Evolutionary conservation across 1,284 basidiomycete species (phyloP), one percentile per base, ranked within the genome.

Genomic region (Boletus semigastroideus): DNA sequence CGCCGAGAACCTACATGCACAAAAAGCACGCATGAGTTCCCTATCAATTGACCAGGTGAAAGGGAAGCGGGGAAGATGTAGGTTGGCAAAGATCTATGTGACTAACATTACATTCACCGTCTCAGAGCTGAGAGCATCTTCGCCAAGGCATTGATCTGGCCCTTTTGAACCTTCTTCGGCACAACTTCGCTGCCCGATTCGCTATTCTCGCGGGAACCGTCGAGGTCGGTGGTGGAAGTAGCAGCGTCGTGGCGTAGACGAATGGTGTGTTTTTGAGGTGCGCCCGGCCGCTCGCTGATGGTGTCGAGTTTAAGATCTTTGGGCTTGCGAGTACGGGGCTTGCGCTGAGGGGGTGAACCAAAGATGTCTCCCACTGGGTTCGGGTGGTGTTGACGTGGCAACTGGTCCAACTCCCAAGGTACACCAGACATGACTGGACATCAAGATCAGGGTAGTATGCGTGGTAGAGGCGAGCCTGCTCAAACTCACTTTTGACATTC

Each of bases 51-150:
- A 54, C 41, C 20, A 51, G 22, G 46, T 17, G 27, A 45, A 43
- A 25, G 48, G 25, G 36, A 31, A 48, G 48, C 36, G 14, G 41
- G 31, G 37, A 36, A 36, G 48, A 17, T 6, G 25, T 44, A 46
- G 19, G 43, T 33, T 36, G 48, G 46, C 34, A 53, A 58, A 28
- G 37, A 43, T 53, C 51, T 28, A 50, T 59, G 48, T 42, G 43
- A 69, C 65, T 59, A 66, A 66, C 66, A 56, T 65, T 57, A 63
- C 59, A 69, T 59, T 60, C 78, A 87, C 64, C 83, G 82, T 63
- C 86, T 78, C 70, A 89, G 70, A 46, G 87, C 87, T 55, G 84
- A 89, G 56, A 91, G 73, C 86, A 91, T 88, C 80, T 90, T 90
- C 57, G 87, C 87, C 61, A 91, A 74, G 36, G 88, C 80, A 60